Evolutionary conservation across 805 yeast species (phyloP).

Genomic region (Metschnikowia corniflorae): DNA sequence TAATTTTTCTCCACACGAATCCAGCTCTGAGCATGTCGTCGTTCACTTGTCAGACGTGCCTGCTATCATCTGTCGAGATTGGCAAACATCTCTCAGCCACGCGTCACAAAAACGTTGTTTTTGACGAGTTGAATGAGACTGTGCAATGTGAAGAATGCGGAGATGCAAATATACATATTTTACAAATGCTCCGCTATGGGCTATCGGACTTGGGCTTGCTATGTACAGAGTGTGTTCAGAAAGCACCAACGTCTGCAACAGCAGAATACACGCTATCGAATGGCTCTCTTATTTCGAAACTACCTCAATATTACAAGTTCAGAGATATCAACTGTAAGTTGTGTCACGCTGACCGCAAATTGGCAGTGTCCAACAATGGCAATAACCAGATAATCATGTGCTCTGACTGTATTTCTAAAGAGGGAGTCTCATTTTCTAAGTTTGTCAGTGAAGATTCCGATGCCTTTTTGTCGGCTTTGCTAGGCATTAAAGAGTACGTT

Average conservation of each 20-base stretch:
- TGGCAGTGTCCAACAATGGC: conserved; percentile 31
- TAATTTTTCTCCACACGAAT: no score
- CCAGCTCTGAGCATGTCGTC: no score
- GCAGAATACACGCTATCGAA: conserved; percentile 50
- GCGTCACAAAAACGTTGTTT: conserved; percentile 46
- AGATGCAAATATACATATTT: conserved; percentile 50
- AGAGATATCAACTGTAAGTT: conserved; percentile 47
- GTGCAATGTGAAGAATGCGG: conserved; percentile 56
- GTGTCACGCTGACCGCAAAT: conserved; percentile 42
- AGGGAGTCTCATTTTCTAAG: conserved; percentile 3
- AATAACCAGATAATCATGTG: conserved; percentile 37
- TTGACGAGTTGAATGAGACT: conserved; percentile 34
- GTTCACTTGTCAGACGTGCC: conserved; percentile 48
- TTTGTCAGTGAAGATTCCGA: conserved; percentile 47
- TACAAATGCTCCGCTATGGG: conserved; percentile 50
- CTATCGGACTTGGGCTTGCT: conserved; percentile 51
- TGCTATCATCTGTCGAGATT: conserved; percentile 33
- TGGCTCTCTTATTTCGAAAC: conserved; percentile 51
- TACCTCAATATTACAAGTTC: conserved; percentile 45
- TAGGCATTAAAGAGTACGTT: conserved; percentile 46
- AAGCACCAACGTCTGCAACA: conserved; percentile 39
- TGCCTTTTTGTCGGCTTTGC: conserved; percentile 41
- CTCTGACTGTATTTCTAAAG: conserved; percentile 36
- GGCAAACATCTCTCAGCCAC: conserved; percentile 51
- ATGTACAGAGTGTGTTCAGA: conserved; percentile 44